phyloP scores from a whole-genome alignment of 768 basidiomycete genomes.

The Mycena belliarum region DNA sequence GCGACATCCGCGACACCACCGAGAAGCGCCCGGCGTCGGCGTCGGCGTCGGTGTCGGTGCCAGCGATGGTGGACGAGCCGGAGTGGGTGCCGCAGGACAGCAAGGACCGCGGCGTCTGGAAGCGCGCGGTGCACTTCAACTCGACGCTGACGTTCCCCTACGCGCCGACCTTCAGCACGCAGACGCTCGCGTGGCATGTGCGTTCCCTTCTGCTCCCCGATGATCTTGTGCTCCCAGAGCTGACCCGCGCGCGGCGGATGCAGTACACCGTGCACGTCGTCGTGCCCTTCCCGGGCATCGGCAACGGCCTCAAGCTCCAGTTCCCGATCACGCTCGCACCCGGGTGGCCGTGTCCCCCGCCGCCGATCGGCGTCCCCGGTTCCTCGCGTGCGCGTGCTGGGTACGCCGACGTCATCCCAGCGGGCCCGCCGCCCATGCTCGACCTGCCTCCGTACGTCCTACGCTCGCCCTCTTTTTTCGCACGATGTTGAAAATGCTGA shows the following conservation, averaged over 20 bases:
- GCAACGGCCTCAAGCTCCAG: conserved; percentile 9
- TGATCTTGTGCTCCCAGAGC: not conserved
- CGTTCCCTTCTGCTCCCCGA: not conserved
- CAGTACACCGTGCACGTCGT: conserved; percentile 9
- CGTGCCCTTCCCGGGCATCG: conserved; percentile 14
- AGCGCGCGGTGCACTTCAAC: conserved; percentile 9
- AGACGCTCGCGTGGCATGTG: conserved; percentile 12
- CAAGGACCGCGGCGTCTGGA: conserved; percentile 13
- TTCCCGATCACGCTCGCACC: conserved; percentile 10
- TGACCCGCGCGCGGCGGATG: too few relatives aligned
- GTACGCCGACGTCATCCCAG: conserved; percentile 14
- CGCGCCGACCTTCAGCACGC: conserved; percentile 7
- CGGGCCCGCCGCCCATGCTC: conserved; percentile 6
- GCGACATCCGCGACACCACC: conserved; percentile 13
- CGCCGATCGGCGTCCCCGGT: conserved; percentile 1
- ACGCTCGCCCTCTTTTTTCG: too few relatives aligned
- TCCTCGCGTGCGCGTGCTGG: conserved; percentile 3
- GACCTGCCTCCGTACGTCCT: conserved; percentile 18
- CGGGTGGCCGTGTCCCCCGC: conserved; percentile 9
- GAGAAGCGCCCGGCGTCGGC: not conserved
- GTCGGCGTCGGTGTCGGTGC: too few relatives aligned
- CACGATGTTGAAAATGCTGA: not conserved
- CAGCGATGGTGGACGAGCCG: not conserved
- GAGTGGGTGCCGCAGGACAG: conserved; percentile 16
- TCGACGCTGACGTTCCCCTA: conserved; percentile 3